Evolutionary conservation across 352 stramenopile genomes (phyloP), one percentile per base, ranked within the genome.

Genomic region (Ochromonadaceae sp.): DNA sequence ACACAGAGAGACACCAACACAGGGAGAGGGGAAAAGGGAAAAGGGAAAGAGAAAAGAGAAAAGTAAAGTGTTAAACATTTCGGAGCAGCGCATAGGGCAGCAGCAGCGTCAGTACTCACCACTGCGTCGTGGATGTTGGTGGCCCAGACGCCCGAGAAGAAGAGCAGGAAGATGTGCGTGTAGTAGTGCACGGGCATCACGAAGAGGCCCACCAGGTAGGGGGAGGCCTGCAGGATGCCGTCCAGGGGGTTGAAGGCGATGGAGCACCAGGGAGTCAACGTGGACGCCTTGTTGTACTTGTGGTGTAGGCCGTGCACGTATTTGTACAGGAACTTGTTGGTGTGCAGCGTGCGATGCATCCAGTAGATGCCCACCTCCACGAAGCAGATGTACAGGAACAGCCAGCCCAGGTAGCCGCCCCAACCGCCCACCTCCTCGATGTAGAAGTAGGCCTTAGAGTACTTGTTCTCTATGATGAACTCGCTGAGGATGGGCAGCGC

Each of bases 61-160:
- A 50, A 15, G 14, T n/a, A n/a, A n/a, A n/a, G n/a, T n/a, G n/a
- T n/a, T n/a, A n/a, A n/a, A n/a, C n/a, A n/a, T n/a, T n/a, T n/a
- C n/a, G n/a, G n/a, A n/a, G n/a, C n/a, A n/a, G n/a, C n/a, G n/a
- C n/a, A n/a, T n/a, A n/a, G n/a, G n/a, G n/a, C n/a, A n/a, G n/a
- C n/a, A n/a, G n/a, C n/a, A n/a, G n/a, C n/a, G n/a, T n/a, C n/a
- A n/a, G n/a, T 34, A 50, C 5, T 50, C 22, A 81, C 72, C 69
- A 86, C 76, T 14, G 77, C 66, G 74, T 87, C 80, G 70, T 87
- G 80, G 71, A 87, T 87, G 67, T 83, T 86, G 10, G 80, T 85
- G n/a, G 79, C 78, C 80, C 80, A 87, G 48, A 87, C 72, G 25
- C 74, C 80, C n/a, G 80, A 85, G 62, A 81, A 83, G 65, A 84